Conservation (phyloP, 306 rosid genomes). For the Castanea sativa region DNA sequence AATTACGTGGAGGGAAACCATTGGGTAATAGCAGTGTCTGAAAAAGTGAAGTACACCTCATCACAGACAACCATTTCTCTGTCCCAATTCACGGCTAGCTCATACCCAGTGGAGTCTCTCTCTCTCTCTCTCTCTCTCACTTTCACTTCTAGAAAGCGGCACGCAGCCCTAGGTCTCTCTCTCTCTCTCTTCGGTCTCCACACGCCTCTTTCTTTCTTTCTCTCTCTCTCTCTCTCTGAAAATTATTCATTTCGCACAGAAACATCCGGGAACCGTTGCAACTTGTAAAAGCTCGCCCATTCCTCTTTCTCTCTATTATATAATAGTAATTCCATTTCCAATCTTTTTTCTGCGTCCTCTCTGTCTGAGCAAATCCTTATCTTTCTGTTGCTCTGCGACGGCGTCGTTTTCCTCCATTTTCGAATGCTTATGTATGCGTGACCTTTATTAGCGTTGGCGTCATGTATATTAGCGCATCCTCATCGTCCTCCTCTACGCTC, state of each 20-base stretch:
- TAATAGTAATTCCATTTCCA: too few relatives aligned
- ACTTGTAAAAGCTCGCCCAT: not conserved
- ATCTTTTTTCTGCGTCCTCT: too few relatives aligned
- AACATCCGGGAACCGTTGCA: not conserved
- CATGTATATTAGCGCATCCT: slow-evolving; percentile 47
- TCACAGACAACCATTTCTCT: not conserved
- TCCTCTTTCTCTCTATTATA: not conserved
- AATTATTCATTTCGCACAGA: not conserved
- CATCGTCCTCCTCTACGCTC: slow-evolving; percentile 42
- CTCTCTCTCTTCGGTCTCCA: not conserved
- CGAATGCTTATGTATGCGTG: slow-evolving; percentile 30
- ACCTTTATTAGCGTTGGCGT: slow-evolving; percentile 1
- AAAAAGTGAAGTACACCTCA: too few relatives aligned
- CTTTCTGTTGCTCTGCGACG: not conserved
- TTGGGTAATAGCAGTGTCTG: not conserved
- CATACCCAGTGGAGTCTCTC: not conserved
- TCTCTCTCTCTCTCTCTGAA: not conserved
- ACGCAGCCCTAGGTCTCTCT: slow-evolving; percentile 41
- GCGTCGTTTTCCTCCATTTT: not conserved
- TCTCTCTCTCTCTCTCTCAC: not conserved
- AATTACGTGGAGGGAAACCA: not conserved
- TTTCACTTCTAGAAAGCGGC: slow-evolving; percentile 25
- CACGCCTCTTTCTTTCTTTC: too few relatives aligned
- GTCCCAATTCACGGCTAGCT: not conserved
- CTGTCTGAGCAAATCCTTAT: slow-evolving; percentile 16